These are phyloP conservation scores for Albophoma yamanashiensis DNA, from an alignment of 2,329 filamentous ascomycete genomes.

Conservation along the genomic window DNA sequence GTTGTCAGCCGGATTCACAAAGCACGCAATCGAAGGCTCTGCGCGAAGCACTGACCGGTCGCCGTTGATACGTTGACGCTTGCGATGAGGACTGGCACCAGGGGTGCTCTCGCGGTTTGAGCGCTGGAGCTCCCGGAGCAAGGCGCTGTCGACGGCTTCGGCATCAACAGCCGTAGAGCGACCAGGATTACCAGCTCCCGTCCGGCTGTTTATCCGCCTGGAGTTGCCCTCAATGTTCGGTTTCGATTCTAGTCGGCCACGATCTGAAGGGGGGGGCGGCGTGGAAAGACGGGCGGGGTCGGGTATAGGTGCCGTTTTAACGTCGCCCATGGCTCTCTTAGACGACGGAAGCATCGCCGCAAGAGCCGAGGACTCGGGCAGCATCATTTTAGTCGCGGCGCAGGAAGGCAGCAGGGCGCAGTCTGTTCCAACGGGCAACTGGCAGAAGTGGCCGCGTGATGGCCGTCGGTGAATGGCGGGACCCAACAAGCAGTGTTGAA, in stretches of 20 bases:
- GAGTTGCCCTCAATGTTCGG: constrained; percentile 24
- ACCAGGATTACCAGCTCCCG: constrained; percentile 23
- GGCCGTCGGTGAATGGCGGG: not conserved
- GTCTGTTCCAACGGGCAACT: not conserved
- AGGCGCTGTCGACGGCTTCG: constrained; percentile 37
- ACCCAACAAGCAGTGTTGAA: not conserved
- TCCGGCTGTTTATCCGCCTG: constrained; percentile 22
- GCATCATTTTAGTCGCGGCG: constrained; percentile 17
- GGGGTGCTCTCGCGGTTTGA: constrained; percentile 42
- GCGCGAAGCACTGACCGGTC: constrained; percentile 37
- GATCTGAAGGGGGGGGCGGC: constrained; percentile 33
- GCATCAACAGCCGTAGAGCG: constrained; percentile 32
- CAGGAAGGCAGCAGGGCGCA: not conserved
- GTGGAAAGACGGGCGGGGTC: constrained; percentile 29
- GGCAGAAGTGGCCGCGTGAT: not conserved
- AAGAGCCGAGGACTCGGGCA: constrained; percentile 15
- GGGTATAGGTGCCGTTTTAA: constrained; percentile 17
- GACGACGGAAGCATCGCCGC: constrained; percentile 18
- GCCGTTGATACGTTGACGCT: constrained; percentile 49
- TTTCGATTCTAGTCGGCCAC: constrained; percentile 30
- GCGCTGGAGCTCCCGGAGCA: constrained; percentile 40
- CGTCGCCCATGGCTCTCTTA: constrained; percentile 22
- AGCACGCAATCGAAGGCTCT: not conserved
- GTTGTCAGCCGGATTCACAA: constrained; percentile 10
- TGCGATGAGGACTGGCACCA: constrained; percentile 44